phyloP scores from a whole-genome alignment of 225 moss, liverwort and hornwort species.

The Sphagnum tenellum region DNA sequence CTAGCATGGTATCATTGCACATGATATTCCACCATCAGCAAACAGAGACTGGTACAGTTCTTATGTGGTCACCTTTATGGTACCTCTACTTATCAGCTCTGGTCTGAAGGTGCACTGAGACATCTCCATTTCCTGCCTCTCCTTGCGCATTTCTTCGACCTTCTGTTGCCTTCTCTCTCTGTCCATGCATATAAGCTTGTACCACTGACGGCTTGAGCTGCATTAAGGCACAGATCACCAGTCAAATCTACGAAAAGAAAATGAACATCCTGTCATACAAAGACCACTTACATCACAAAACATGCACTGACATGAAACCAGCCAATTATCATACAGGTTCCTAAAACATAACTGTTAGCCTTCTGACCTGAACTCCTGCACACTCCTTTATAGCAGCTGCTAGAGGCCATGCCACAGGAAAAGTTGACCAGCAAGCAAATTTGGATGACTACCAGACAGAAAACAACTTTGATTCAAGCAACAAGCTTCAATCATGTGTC shows the following conservation, averaged over 20 bases:
- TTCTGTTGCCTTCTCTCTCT: constrained; percentile 59
- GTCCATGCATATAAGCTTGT: constrained; percentile 71
- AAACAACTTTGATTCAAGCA: too few species aligned
- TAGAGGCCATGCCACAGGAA: too few species aligned
- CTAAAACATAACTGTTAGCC: neutral
- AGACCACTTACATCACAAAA: too few species aligned
- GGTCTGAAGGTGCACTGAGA: constrained; percentile 91
- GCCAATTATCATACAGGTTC: neutral
- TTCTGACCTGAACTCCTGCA: too few species aligned
- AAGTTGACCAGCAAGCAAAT: too few species aligned
- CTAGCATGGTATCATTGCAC: too few species aligned
- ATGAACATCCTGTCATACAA: neutral
- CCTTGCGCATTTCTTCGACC: constrained; percentile 66
- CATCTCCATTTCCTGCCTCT: constrained; percentile 74
- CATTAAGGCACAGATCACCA: neutral
- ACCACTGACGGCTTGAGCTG: constrained; percentile 87
- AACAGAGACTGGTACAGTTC: too few species aligned
- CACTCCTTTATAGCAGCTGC: too few species aligned
- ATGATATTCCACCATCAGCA: too few species aligned
- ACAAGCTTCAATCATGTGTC: too few species aligned
- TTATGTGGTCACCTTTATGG: constrained; percentile 32
- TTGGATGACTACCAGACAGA: too few species aligned
- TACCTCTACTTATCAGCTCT: constrained; percentile 46
- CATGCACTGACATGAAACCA: neutral
- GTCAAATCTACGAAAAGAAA: neutral